Base-by-base conservation (phyloP, 2,329 filamentous ascomycete genomes). In the Penicillium sclerotigenum region DNA sequence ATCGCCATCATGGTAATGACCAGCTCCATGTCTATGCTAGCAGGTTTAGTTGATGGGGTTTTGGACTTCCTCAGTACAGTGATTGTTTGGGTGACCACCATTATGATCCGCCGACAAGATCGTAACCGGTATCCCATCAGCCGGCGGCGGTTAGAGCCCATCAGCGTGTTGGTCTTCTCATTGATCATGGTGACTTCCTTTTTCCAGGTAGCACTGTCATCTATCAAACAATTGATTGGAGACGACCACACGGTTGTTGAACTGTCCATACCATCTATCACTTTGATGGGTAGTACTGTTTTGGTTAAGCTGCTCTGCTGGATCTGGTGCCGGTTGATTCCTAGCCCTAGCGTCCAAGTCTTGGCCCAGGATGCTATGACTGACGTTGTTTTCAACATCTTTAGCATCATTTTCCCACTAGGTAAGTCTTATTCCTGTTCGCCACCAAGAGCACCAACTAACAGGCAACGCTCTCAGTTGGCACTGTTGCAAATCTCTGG, bases 311-410 rank as follows among this genome's bases (percentile, higher is more conserved):
- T 88, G 20, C 75, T 84, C 10, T 92, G 89, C 74, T 96, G 90
- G 89, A 69, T 95, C 37, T 96, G 89, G 89, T 96, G 90, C 71
- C 88, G 91, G 7, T 73, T 94, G 33, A 89, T 96, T 62, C 90
- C 85, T 64, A 96, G 95, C 71, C 91, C 88, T 2, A 90, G 87
- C 59, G 91, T 96, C 5, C 90, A 92, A 70, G 90, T 91, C 1
- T 77, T 96, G 63, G 84, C 84, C 0, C 83, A 87, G 64, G 84
- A 87, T 60, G 84, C 84, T 13, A 79, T 84, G 73, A 88, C 89
- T 0, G 89, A 96, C 67, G 89, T 96, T 28, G 86, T 96, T 31
- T 96, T 96, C 82, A 96, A 96, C 74, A 85, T 84, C 1, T 93
- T 94, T 67, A 91, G 88, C 61, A 94, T 96, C 67, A 81, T 94